These are phyloP conservation scores for Persicaria tinctoria DNA, from an alignment of 148 eudicot species.

Conservation along the genomic window DNA sequence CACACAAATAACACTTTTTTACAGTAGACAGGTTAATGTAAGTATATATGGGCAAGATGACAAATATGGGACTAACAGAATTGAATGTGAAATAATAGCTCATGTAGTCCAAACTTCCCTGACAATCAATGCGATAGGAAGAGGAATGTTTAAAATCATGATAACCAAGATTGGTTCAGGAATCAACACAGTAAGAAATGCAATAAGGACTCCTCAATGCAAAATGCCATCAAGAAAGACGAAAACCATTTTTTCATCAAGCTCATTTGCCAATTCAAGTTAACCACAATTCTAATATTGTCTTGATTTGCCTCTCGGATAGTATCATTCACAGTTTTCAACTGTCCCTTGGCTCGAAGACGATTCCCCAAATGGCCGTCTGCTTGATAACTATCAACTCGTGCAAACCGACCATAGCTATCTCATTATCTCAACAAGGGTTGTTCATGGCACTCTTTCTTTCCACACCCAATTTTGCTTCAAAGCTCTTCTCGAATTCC, in stretches of 20 bases:
- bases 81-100: background rate
- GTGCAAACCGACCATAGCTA: conserved; percentile 77
- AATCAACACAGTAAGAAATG: background rate
- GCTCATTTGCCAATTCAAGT: conserved; percentile 33
- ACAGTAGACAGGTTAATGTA: no score
- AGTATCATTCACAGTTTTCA: conserved; percentile 52
- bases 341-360: conserved; percentile 41
- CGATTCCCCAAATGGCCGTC: conserved; percentile 52
- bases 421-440: conserved; percentile 22
- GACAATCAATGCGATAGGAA: background rate
- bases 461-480: conserved; percentile 42
- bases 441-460: conserved; percentile 45
- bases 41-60: background rate
- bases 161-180: background rate
- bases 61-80: background rate
- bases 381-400: conserved; percentile 51
- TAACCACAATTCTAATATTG: conserved; percentile 27
- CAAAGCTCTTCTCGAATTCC: conserved; percentile 71
- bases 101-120: background rate
- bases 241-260: conserved; percentile 34
- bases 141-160: background rate
- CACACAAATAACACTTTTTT: no score
- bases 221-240: background rate
- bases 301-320: conserved; percentile 34
- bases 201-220: background rate